Base-by-base conservation (phyloP, 1,284 basidiomycete species). In the Vanrija sp. region DNA sequence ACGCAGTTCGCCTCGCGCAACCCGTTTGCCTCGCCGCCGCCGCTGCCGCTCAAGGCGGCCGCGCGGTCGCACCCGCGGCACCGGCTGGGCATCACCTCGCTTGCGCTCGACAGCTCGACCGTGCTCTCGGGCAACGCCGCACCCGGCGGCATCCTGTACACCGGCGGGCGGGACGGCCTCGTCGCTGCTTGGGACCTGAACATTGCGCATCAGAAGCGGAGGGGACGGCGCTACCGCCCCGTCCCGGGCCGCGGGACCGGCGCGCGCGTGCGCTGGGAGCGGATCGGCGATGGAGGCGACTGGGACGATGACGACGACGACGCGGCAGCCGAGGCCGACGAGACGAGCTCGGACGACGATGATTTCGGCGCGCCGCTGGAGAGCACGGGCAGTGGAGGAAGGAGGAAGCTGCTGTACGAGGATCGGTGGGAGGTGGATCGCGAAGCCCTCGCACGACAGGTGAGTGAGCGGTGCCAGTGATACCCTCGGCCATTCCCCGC, bases 71-170 rank as follows among this genome's bases (percentile, higher is more conserved):
- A 89, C 65, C 89, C 90, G 7, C 82, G 86, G 26, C 93, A 97
- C 75, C 84, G 90, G n/a, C 83, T 96, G 0, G 88, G 89, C 6
- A 85, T 95, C 15, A 84, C 88, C 1, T 86, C 88, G 0, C 82
- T 97, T 38, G 93, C 89, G 0, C 78, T 97, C 39, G 94, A 97
- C 76, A 82, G 84, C 0, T 86, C 88, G 1, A 96, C 93, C 0
- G 81, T 84, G 43, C 80, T 96, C 5, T 72, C 81, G 16, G 86
- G 85, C 7, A 79, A 78, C 16, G 56, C 71, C 19, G 57, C 74
- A n/a, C 94, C 95, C 0, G 85, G 88, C 61, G 95, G 96, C 1
- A 95, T 98, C 48, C 79, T 98, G 9, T 98, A 98, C 73, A 88
- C 91, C 1, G 94, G 88, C 26, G 94, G 92, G 10, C 80, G 93